These are phyloP conservation scores for Ophryocystis elektroscirrha DNA, from an alignment of 169 alveolate genomes.

Conservation along the genomic window DNA sequence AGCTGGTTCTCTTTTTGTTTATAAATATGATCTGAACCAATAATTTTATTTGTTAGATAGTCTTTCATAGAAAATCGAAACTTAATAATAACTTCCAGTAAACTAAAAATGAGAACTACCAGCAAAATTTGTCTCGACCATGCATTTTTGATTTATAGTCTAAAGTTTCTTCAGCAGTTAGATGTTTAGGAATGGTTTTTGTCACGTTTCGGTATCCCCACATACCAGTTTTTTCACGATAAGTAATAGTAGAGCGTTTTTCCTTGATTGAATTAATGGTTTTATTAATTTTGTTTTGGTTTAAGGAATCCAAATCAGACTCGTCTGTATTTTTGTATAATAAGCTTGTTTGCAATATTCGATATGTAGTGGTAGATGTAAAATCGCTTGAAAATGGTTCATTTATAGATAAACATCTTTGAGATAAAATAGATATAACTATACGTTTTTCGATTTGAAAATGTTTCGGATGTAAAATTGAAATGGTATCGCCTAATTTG, in stretches of 20 bases:
- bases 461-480: constrained; percentile 19
- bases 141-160: constrained; percentile 30
- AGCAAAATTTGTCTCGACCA: constrained; percentile 40
- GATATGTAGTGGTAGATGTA: constrained; percentile 20
- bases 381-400: constrained; percentile 18
- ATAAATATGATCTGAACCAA: too few relatives aligned
- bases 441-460: constrained; percentile 12
- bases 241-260: constrained; percentile 6
- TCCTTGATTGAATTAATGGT: too few relatives aligned
- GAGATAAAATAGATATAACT: constrained; percentile 8
- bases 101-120: too few relatives aligned
- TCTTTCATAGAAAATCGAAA: too few relatives aligned
- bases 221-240: constrained; percentile 31
- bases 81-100: too few relatives aligned
- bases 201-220: constrained; percentile 19
- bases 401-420: constrained; percentile 19
- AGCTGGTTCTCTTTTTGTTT: too few relatives aligned
- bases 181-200: constrained; percentile 2
- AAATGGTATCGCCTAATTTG: constrained; percentile 19
- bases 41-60: too few relatives aligned
- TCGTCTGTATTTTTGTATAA: too few relatives aligned
- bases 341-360: too few relatives aligned
- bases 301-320: too few relatives aligned
- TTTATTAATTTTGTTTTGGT: too few relatives aligned
- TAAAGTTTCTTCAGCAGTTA: constrained; percentile 33